phyloP scores from a whole-genome alignment of 1,284 basidiomycete species.

The Microbotryum lychnidis-dioicae region DNA sequence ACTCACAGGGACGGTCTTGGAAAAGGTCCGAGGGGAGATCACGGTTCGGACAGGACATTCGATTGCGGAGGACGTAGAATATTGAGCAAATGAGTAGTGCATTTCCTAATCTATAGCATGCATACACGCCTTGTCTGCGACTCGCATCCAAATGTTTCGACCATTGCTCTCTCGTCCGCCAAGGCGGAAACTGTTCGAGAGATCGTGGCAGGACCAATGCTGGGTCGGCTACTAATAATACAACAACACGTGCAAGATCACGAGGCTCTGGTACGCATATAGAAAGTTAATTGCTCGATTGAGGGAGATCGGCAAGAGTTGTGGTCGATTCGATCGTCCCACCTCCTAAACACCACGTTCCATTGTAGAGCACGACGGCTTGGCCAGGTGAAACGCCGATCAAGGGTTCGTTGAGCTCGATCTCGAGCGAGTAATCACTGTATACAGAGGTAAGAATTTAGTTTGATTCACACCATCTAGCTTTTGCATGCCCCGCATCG shows the following conservation, averaged over 20 bases:
- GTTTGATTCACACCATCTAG: too few relatives aligned
- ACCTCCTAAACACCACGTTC: constrained; percentile 28
- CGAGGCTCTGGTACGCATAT: background rate
- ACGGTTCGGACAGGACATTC: constrained; percentile 14
- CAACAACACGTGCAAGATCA: too few relatives aligned
- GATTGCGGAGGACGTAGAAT: constrained; percentile 1
- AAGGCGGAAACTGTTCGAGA: too few relatives aligned
- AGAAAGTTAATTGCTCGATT: background rate
- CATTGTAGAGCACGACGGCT: constrained; percentile 22
- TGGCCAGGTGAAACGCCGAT: constrained; percentile 32
- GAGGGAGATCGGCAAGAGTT: constrained; percentile 16
- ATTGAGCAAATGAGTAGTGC: background rate
- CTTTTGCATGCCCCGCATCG: background rate
- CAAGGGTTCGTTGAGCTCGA: constrained; percentile 7
- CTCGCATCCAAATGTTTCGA: background rate
- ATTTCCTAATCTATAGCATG: background rate
- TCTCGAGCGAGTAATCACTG: constrained; percentile 1
- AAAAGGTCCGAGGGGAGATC: constrained; percentile 11
- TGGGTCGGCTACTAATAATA: too few relatives aligned
- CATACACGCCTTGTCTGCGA: background rate
- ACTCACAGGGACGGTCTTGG: constrained; percentile 12
- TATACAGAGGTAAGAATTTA: too few relatives aligned
- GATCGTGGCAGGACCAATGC: too few relatives aligned
- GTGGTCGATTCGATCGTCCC: constrained; percentile 25
- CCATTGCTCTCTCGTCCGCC: background rate